A percentile compares a stretch with the other conserved stretches of the same genome.
Evolutionary conservation across 83 land plant genomes (phyloP).

Genomic region (Isoetes engelmannii): DNA sequence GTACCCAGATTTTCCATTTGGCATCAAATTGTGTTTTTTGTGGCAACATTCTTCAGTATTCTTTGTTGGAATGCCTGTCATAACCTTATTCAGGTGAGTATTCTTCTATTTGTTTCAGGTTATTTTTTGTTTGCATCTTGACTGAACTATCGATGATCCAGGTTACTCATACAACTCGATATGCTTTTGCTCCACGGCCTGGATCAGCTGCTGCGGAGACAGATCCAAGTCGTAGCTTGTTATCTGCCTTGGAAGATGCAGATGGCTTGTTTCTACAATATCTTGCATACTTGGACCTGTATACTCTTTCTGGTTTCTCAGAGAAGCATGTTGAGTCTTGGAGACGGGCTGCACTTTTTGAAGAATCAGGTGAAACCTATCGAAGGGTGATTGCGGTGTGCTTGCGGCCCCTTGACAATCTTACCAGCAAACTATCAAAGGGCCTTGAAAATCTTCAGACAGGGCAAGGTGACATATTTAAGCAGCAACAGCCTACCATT

Average conservation of each 20-base stretch:
- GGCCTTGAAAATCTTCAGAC: constrained; percentile 46
- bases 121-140: background rate
- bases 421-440: constrained; percentile 45
- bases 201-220: constrained; percentile 94
- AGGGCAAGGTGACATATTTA: constrained; percentile 28
- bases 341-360: constrained; percentile 95
- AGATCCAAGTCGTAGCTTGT: constrained; percentile 67
- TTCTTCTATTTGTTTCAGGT: background rate
- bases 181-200: constrained; percentile 75
- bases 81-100: constrained; percentile 75
- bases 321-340: constrained; percentile 84
- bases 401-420: constrained; percentile 69
- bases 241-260: constrained; percentile 65
- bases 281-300: constrained; percentile 85
- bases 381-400: constrained; percentile 53
- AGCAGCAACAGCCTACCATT: constrained; percentile 35
- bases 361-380: constrained; percentile 93
- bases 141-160: constrained; percentile 13
- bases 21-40: constrained; percentile 41
- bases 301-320: constrained; percentile 44
- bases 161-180: constrained; percentile 82
- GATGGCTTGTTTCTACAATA: constrained; percentile 52
- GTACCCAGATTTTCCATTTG: background rate
- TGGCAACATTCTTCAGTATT: constrained; percentile 45
- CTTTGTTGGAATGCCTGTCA: constrained; percentile 71